Conservation (phyloP, 2,329 filamentous ascomycete genomes). For the Pyrenophora seminiperda region DNA sequence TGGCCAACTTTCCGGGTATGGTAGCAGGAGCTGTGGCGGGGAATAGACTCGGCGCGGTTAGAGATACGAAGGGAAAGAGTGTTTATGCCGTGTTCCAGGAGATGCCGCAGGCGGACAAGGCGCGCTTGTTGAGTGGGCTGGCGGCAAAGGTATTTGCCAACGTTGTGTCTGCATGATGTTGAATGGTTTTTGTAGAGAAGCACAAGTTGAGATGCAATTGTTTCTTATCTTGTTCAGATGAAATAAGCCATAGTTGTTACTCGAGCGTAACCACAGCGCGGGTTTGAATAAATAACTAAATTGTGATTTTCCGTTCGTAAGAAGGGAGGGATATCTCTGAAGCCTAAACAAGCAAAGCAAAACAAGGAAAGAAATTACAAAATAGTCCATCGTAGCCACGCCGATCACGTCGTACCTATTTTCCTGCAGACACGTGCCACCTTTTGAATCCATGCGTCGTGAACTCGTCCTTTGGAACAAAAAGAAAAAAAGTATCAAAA, state of each 20-base stretch:
- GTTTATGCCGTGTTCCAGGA: conserved; percentile 93
- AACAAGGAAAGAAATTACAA: not conserved
- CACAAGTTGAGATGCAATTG: not conserved
- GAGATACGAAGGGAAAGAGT: conserved; percentile 91
- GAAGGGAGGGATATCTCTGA: conserved; percentile 15
- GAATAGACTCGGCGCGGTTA: conserved; percentile 85
- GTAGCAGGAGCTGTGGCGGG: conserved; percentile 90
- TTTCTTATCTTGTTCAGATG: too few species aligned
- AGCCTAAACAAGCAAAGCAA: not conserved
- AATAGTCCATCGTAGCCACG: too few species aligned
- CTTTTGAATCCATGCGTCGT: not conserved
- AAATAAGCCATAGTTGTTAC: too few species aligned
- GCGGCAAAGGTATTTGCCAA: conserved; percentile 86
- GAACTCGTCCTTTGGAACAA: not conserved
- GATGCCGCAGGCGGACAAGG: conserved; percentile 80
- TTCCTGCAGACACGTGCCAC: not conserved
- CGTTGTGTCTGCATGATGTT: conserved; percentile 56
- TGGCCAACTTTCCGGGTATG: conserved; percentile 88
- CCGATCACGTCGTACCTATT: not conserved
- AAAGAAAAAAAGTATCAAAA: not conserved
- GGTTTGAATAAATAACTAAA: not conserved
- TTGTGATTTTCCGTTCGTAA: not conserved
- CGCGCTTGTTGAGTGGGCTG: conserved; percentile 79
- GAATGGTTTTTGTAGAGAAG: not conserved
- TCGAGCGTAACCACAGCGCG: too few species aligned